Base-by-base conservation (phyloP, 2,329 filamentous ascomycete genomes). In the Taxawa tesnikishii region DNA sequence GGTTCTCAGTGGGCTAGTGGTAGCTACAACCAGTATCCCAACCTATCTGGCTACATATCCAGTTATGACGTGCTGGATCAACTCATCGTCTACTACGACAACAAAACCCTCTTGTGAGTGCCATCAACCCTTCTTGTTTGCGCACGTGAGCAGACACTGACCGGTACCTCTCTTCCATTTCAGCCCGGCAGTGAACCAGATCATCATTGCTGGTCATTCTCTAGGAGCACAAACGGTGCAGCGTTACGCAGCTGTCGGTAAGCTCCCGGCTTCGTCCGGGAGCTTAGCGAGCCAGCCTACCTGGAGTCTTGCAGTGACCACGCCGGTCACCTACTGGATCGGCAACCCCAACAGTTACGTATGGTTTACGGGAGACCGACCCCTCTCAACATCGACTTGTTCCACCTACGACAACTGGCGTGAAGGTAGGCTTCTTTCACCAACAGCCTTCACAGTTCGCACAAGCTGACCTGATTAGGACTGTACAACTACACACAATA, bases 201-300 rank as follows among this genome's bases (percentile, higher is more conserved):
- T 56, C 13, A 51, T 56, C 21, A 41, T 57, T 17, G 51, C 50
- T 31, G 53, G 54, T 21, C 53, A 56, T 38, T 54, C 50, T 6
- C 45, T 54, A 7, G 53, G 53, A 11, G 53, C 36, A 9, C 53
- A 56, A 34, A 51, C 50, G 12, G 46, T 51, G 5, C 48, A 55
- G 15, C 48, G 53, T 9, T 56, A 55, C 39, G 52, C 47, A 6
- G 45, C 49, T 7, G 39, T 56, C 29, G 51, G 50, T 16, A 40
- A 43, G 19, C 35, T 38, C 13, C 32, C 26, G 6, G 26, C 27
- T 25, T 28, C 31, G n/a, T n/a, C n/a, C n/a, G n/a, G n/a, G n/a
- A n/a, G n/a, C n/a, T n/a, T n/a, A n/a, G n/a, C n/a, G n/a, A n/a
- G n/a, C n/a, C n/a, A n/a, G n/a, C n/a, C n/a, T n/a, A n/a, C n/a